Evolutionary conservation across 805 yeast species (phyloP).

Genomic region (Candida ovalis): DNA sequence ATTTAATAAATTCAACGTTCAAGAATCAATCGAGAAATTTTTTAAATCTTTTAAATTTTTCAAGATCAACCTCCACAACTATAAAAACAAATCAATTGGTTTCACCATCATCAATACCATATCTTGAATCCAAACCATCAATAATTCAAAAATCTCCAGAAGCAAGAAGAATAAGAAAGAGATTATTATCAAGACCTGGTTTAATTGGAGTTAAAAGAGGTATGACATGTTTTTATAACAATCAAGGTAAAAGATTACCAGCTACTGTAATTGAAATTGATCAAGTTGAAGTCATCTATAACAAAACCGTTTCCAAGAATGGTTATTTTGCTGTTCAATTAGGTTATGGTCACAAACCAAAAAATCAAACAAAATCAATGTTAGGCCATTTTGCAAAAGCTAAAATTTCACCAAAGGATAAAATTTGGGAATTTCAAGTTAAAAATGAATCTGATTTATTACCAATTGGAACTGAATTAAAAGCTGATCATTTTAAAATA

Average conservation of each 20-base stretch:
- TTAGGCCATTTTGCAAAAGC: constrained; percentile 79
- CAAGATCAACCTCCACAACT: constrained; percentile 36
- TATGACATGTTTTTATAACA: constrained; percentile 81
- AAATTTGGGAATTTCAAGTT: constrained; percentile 76
- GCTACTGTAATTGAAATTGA: constrained; percentile 88
- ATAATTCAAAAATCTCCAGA: constrained; percentile 63
- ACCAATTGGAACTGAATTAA: constrained; percentile 72
- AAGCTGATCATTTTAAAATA: constrained; percentile 75
- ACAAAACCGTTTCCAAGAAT: constrained; percentile 64
- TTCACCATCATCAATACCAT: constrained; percentile 50
- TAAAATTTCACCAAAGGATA: constrained; percentile 76
- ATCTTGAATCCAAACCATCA: constrained; percentile 43
- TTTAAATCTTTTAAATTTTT: constrained; percentile 6
- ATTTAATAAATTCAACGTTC: neutral
- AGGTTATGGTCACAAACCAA: constrained; percentile 72
- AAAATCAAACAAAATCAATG: constrained; percentile 59
- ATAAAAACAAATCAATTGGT: constrained; percentile 26
- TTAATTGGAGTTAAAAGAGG: constrained; percentile 81
- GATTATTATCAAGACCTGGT: constrained; percentile 78
- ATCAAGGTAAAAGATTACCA: constrained; percentile 64
- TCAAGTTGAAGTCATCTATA: constrained; percentile 78
- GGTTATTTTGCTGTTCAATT: constrained; percentile 86
- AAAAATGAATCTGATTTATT: constrained; percentile 60
- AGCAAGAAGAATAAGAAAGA: constrained; percentile 65
- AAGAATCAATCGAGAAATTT: neutral